Conservation (phyloP, 768 basidiomycete genomes). For the Boletus edulis region DNA sequence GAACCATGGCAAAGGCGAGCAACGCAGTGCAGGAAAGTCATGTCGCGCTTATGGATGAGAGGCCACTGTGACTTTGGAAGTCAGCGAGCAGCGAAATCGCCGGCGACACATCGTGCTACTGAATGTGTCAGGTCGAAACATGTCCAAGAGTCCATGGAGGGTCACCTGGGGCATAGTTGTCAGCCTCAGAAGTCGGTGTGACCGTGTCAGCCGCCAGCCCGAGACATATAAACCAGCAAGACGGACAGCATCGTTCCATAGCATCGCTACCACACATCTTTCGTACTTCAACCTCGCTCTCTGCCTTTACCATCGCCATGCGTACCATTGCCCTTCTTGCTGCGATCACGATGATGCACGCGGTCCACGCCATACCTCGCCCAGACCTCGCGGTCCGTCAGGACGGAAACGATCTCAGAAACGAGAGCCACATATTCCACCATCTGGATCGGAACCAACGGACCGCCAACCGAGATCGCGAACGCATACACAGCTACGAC, state of each 20-base stretch:
- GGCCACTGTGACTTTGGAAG: background rate
- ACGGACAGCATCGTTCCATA: background rate
- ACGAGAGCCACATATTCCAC: conserved; percentile 25
- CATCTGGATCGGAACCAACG: conserved; percentile 30
- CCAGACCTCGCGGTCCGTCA: conserved; percentile 20
- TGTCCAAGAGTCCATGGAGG: background rate
- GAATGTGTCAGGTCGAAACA: background rate
- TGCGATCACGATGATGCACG: conserved; percentile 24
- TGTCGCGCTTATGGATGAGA: too few species aligned
- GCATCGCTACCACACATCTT: background rate
- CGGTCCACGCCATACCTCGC: conserved; percentile 21
- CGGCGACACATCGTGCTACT: background rate
- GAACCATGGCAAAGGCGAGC: too few species aligned
- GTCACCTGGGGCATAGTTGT: background rate
- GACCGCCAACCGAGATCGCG: conserved; percentile 18
- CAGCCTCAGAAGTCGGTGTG: conserved; percentile 15
- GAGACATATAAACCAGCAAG: conserved; percentile 15
- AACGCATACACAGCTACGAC: background rate
- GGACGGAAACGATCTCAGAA: conserved; percentile 14
- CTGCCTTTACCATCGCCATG: conserved; percentile 25
- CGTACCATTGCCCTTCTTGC: conserved; percentile 21
- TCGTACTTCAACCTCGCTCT: conserved; percentile 9
- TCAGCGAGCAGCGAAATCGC: background rate
- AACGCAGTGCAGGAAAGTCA: background rate
- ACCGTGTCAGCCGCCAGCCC: conserved; percentile 21